Base-by-base conservation (phyloP, 2,329 filamentous ascomycete genomes). In the Didymella lethalis region DNA sequence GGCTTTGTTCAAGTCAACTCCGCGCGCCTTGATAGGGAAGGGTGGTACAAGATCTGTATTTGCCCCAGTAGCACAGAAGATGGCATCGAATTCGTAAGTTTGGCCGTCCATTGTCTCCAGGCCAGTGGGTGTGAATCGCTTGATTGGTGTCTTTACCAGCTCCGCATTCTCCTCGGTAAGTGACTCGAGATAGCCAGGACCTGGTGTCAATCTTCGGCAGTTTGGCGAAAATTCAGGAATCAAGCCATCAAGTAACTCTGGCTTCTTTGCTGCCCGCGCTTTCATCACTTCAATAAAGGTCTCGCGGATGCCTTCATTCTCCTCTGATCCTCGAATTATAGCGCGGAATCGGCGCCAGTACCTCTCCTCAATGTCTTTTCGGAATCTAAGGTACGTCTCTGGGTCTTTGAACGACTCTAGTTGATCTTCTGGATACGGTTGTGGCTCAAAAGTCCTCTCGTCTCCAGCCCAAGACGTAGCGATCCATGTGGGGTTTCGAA, bases 1-100 rank as follows among this genome's bases (percentile, higher is more conserved):
- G 1, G 84, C 79, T 8, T 80, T 74, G 11, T 79, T 75, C 1
- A 91, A 77, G 55, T 88, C 82, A 8, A 81, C 73, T 2, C 83
- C 86, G 47, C 82, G 75, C 1, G 85, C 83, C 25, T 80, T 78
- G 62, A 91, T 85, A 0, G 85, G 79, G 63, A 91, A 91, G 0
- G 83, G 83, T 0, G 87, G 87, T 2, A 72, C 72, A 36, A 75
- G 69, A 34, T 73, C 66, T 2, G 72, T 80, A 63, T 89, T 88
- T 8, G 87, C 86, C 1, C 89, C 89, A 0, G 89, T 92, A 1
- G 88, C 86, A 66, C 88, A 91, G 64, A 91, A 66, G 16, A 81
- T 75, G 2, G 79, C 74, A 58, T 82, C 79, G 28, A 80, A 73
- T 0, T 78, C 71, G n/a, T 72, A 72, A 12, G 64, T 61, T 38